Conservation (phyloP, 2,329 filamentous ascomycete species). For the Sclerotinia minor region DNA sequence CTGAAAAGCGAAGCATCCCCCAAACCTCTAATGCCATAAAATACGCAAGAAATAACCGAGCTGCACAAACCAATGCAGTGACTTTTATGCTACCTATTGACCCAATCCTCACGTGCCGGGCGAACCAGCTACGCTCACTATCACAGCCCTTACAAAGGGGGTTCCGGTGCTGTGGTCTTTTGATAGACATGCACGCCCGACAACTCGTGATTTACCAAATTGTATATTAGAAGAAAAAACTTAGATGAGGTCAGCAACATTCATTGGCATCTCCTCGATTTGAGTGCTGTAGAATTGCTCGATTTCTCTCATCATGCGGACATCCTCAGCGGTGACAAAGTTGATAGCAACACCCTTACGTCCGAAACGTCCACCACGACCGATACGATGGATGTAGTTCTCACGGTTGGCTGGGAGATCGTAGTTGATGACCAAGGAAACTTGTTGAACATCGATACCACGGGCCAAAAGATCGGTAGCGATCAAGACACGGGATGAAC, state of each 20-base stretch:
- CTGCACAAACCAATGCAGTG: slow-evolving; percentile 37
- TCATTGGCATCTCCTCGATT: slow-evolving; percentile 99
- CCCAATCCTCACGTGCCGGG: slow-evolving; percentile 40
- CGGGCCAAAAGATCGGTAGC: slow-evolving; percentile 96
- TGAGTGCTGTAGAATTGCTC: slow-evolving; percentile 99
- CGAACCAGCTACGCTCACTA: slow-evolving; percentile 43
- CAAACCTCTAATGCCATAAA: slow-evolving; percentile 40
- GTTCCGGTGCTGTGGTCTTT: slow-evolving; percentile 27
- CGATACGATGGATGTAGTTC: slow-evolving; percentile 99
- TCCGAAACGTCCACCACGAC: slow-evolving; percentile 98
- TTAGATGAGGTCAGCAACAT: slow-evolving; percentile 76
- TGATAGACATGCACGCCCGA: slow-evolving; percentile 18
- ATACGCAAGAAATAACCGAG: slow-evolving; percentile 37
- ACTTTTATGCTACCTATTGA: slow-evolving; percentile 42
- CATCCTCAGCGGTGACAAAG: slow-evolving; percentile 98
- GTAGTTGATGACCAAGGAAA: slow-evolving; percentile 99
- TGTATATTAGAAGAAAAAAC: slow-evolving; percentile 29
- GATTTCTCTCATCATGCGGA: slow-evolving; percentile 99
- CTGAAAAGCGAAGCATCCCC: slow-evolving; percentile 38
- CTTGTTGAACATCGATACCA: slow-evolving; percentile 99
- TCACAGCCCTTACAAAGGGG: slow-evolving; percentile 39
- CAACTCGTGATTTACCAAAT: slow-evolving; percentile 41
- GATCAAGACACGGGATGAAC: slow-evolving; percentile 97
- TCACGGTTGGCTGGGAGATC: slow-evolving; percentile 98
- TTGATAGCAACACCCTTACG: slow-evolving; percentile 99